Percentiles rank a stretch among this genome's conserved stretches.
phyloP scores from a whole-genome alignment of 176 grass and related monocot species.

The Alopecurus myosuroides region DNA sequence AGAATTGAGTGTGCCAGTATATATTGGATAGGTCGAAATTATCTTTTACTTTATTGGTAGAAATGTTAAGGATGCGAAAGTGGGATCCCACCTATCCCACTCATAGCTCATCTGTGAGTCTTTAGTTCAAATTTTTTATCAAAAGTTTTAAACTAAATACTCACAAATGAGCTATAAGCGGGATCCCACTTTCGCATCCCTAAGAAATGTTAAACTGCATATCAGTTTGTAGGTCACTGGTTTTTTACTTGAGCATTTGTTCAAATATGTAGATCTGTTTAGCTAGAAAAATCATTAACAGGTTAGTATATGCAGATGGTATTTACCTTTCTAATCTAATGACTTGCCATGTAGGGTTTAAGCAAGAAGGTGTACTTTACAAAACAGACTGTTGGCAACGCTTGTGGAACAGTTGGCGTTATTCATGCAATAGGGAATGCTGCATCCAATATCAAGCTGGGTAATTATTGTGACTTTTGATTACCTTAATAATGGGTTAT shows the following conservation, averaged over 20 bases:
- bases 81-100: too few relatives aligned
- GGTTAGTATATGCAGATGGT: not conserved
- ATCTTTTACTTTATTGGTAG: not conserved
- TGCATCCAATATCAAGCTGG: constrained; percentile 75
- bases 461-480: constrained; percentile 33
- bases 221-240: not conserved
- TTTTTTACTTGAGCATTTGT: not conserved
- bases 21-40: not conserved
- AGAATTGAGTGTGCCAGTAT: not conserved
- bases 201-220: not conserved
- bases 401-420: constrained; percentile 95
- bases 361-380: constrained; percentile 84
- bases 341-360: constrained; percentile 40
- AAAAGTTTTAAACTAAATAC: too few relatives aligned
- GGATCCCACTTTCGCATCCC: too few relatives aligned
- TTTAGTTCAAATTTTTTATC: too few relatives aligned
- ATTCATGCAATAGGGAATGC: constrained; percentile 96
- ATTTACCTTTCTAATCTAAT: not conserved
- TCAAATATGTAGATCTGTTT: not conserved
- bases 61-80: too few relatives aligned
- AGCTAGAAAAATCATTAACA: not conserved
- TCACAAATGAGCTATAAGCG: too few relatives aligned
- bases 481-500: not conserved
- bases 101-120: too few relatives aligned
- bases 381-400: constrained; percentile 97